Conservation (phyloP, 1,284 basidiomycete species). For the Dichomitus squalens region DNA sequence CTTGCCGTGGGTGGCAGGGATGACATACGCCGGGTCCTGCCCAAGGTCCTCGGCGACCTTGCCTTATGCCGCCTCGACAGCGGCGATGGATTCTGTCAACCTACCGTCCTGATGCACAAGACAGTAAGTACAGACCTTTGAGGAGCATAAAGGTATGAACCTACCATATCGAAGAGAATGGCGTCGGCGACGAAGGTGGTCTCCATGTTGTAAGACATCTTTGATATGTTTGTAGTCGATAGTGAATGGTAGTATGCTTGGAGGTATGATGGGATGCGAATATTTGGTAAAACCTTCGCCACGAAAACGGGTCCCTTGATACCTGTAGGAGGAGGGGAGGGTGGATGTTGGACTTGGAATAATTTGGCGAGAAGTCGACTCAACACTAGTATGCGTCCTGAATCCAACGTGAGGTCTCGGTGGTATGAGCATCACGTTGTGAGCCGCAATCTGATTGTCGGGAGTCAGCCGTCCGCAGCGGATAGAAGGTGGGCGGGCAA, state of each 20-base stretch:
- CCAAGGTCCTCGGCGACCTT: constrained; percentile 73
- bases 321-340: neutral
- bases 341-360: neutral
- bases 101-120: constrained; percentile 61
- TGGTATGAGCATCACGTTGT: too few relatives aligned
- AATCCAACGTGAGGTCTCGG: too few relatives aligned
- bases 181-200: constrained; percentile 57
- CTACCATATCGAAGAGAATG: constrained; percentile 75
- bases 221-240: neutral
- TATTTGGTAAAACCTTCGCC: neutral
- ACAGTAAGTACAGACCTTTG: constrained; percentile 40
- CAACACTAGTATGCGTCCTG: too few relatives aligned
- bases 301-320: neutral
- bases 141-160: constrained; percentile 22
- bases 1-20: constrained; percentile 72
- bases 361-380: too few relatives aligned
- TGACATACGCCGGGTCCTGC: constrained; percentile 64
- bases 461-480: too few relatives aligned
- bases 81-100: constrained; percentile 74
- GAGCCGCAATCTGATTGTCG: too few relatives aligned
- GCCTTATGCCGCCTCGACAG: constrained; percentile 80
- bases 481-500: too few relatives aligned
- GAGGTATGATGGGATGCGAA: neutral
- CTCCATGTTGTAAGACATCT: constrained; percentile 29
- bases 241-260: too few relatives aligned